Evolutionary conservation across 768 basidiomycete species (phyloP), one percentile per base, ranked within the genome.

Genomic region (Baorangia bicolor): DNA sequence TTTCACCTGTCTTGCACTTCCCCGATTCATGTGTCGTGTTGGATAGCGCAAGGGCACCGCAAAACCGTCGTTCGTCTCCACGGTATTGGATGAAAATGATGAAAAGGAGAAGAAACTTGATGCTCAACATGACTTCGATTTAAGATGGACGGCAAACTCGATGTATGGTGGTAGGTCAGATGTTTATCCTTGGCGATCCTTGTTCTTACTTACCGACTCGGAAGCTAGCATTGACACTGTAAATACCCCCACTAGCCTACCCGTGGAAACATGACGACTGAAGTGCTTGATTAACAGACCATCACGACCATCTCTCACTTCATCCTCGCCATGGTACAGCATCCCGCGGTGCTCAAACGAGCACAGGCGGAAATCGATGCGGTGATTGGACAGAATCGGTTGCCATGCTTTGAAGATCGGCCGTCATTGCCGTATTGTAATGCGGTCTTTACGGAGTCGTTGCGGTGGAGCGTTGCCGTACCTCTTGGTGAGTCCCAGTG

Each of bases 81-180:
- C 80, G 10, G 72, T 89, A 20, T 74, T 90, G 14, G 83, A 85
- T 20, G 31, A 31, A 5, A 49, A 56, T 21, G 16, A 44, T 3
- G 23, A 2, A 37, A 59, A 58, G 37, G 31, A 49, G 20, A 53
- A 38, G 35, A 33, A 13, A 28, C 47, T 57, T 1, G 69, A 69
- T 44, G 20, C 42, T 13, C 66, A 70, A 51, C 80, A 78, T 41
- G 85, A 88, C 62, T 84, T 83, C 57, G 88, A 91, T 60, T 74
- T 90, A 43, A 85, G 87, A 55, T 88, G 88, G 87, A 83, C 86
- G 1, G 89, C 90, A n/a, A 90, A 90, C 67, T 90, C 88, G 30
- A 89, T 91, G 86, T 90, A 87, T 65, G 74, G 78, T 7, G 74
- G 74, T 69, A 66, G 60, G 73, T 64, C 38, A 35, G 55, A 4